A percentile compares a stretch with the other conserved stretches of the same genome.
Conservation (phyloP, 371 early-diverging fungal genomes). For the Mortierella sp. region DNA sequence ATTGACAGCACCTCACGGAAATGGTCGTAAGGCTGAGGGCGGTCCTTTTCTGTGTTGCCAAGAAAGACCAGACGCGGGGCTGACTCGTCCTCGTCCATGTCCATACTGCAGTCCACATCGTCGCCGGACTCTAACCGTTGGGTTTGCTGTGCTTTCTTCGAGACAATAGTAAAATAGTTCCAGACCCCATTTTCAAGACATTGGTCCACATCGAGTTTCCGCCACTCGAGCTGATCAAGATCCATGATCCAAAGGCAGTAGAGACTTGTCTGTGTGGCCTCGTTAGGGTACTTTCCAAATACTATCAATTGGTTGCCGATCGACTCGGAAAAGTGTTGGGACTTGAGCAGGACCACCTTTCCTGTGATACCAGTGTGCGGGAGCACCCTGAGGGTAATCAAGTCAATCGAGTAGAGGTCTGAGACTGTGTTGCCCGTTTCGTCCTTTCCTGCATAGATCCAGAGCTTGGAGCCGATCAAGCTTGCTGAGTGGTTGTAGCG, state of each 20-base stretch:
- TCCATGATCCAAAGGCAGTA: conserved; percentile 78
- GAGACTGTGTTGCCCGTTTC: conserved; percentile 72
- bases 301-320: conserved; percentile 74
- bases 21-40: conserved; percentile 73
- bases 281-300: conserved; percentile 67
- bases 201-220: conserved; percentile 67
- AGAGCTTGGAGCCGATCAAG: conserved; percentile 67
- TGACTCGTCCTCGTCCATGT: conserved; percentile 33
- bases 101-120: conserved; percentile 4
- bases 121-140: conserved; percentile 13
- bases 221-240: conserved; percentile 73
- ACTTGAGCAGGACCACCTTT: conserved; percentile 71
- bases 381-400: conserved; percentile 57
- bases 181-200: conserved; percentile 71
- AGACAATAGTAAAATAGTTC: conserved; percentile 73
- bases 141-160: conserved; percentile 40
- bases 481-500: conserved; percentile 75
- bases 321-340: conserved; percentile 77
- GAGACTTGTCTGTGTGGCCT: conserved; percentile 47
- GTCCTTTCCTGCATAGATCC: conserved; percentile 73
- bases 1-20: conserved; percentile 71
- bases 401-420: conserved; percentile 70
- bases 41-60: conserved; percentile 67
- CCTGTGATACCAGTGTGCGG: conserved; percentile 58
- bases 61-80: conserved; percentile 62